Percentiles rank a stretch among this genome's conserved stretches.
These are phyloP conservation scores for Fraxinus latifolia DNA, from an alignment of 305 asterid genomes.

Conservation along the genomic window DNA sequence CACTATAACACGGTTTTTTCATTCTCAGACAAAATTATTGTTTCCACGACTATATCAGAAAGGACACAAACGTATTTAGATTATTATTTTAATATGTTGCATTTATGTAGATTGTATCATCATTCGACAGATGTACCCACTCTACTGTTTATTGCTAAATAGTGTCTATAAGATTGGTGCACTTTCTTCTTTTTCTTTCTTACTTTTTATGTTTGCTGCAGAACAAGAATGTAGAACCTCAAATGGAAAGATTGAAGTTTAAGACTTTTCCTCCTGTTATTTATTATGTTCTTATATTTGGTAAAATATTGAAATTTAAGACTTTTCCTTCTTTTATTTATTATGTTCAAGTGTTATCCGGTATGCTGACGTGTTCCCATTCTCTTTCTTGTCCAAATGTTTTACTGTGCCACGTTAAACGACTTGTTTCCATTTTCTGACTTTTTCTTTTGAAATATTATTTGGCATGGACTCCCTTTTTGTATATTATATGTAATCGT, in stretches of 20 bases:
- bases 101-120: neutral
- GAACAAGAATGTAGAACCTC: neutral
- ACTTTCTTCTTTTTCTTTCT: neutral
- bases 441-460: neutral
- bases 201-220: neutral
- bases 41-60: neutral
- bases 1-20: neutral
- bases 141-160: neutral
- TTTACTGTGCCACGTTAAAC: neutral
- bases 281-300: neutral
- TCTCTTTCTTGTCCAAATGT: neutral
- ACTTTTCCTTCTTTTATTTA: neutral
- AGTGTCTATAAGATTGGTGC: neutral
- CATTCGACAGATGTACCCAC: neutral
- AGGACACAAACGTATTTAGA: neutral
- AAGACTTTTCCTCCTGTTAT: neutral
- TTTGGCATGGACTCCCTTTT: neutral
- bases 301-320: neutral
- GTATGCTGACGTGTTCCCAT: neutral
- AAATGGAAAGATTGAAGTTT: neutral
- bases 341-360: neutral
- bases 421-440: neutral
- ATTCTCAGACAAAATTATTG: neutral
- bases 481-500: neutral
- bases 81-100: neutral